Evolutionary conservation across 345 rosid species (phyloP).

Genomic region (Fremontodendron californicum): DNA sequence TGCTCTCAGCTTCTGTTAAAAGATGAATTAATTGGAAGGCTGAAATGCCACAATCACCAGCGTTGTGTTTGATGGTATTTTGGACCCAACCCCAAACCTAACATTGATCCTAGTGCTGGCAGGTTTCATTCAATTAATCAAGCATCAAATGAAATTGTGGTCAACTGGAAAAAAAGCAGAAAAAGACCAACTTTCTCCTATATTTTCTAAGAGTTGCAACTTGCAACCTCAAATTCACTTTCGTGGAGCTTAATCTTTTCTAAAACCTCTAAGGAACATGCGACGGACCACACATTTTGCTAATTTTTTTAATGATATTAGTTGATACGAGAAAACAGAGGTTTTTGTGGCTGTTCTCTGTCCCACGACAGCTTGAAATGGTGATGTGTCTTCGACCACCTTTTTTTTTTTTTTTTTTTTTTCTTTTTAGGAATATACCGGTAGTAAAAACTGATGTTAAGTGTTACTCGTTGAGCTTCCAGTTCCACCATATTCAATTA

Average conservation of each 20-base stretch:
- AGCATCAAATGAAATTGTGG: background rate
- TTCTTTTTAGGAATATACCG: background rate
- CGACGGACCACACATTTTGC: background rate
- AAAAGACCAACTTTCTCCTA: background rate
- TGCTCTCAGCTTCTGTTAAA: background rate
- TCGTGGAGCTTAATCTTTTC: background rate
- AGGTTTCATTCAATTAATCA: background rate
- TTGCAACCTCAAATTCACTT: background rate
- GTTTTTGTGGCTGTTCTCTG: background rate
- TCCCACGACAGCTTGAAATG: background rate
- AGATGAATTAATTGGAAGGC: background rate
- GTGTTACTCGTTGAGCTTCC: background rate
- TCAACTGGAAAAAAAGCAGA: background rate
- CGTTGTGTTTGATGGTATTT: background rate
- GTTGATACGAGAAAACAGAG: background rate
- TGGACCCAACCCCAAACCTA: background rate
- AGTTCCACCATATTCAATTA: background rate
- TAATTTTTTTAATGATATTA: background rate
- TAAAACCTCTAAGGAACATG: background rate
- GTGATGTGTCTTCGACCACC: background rate
- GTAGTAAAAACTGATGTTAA: background rate
- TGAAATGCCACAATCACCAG: constrained; percentile 2
- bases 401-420: background rate
- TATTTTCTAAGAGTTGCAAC: background rate
- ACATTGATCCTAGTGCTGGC: background rate